These are phyloP conservation scores for Candida nanaspora DNA, from an alignment of 805 yeast species.

Conservation along the genomic window DNA sequence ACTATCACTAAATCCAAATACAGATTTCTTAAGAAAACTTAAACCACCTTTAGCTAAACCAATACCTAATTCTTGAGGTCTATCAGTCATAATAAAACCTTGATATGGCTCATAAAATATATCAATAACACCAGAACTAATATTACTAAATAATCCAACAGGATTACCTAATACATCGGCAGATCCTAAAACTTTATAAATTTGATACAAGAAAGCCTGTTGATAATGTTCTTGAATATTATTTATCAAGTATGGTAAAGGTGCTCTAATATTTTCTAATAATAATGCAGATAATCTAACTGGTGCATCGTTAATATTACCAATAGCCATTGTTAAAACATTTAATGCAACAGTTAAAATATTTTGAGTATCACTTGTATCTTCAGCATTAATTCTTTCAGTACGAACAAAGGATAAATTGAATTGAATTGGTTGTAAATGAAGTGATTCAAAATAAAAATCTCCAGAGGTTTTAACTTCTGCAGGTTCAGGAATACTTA, in stretches of 20 bases:
- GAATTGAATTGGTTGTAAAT: slow-evolving; percentile 84
- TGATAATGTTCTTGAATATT: slow-evolving; percentile 80
- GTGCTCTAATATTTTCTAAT: slow-evolving; percentile 84
- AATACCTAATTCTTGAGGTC: slow-evolving; percentile 94
- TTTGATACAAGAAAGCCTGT: slow-evolving; percentile 85
- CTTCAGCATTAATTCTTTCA: slow-evolving; percentile 63
- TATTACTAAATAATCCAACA: slow-evolving; percentile 88
- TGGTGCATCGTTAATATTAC: slow-evolving; percentile 96
- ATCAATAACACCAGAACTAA: slow-evolving; percentile 93
- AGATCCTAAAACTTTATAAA: slow-evolving; percentile 89
- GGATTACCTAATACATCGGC: slow-evolving; percentile 97
- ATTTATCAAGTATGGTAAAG: slow-evolving; percentile 63
- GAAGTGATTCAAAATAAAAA: slow-evolving; percentile 86
- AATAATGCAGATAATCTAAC: slow-evolving; percentile 80
- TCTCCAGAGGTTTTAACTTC: slow-evolving; percentile 49
- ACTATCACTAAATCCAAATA: slow-evolving; percentile 91
- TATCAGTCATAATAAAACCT: slow-evolving; percentile 87
- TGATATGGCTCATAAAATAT: slow-evolving; percentile 96
- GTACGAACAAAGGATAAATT: slow-evolving; percentile 89
- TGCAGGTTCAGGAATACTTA: slow-evolving; percentile 68
- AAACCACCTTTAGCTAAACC: slow-evolving; percentile 94
- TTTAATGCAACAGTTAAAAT: slow-evolving; percentile 73
- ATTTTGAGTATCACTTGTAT: slow-evolving; percentile 48
- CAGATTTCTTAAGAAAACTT: slow-evolving; percentile 89
- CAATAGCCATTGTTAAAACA: slow-evolving; percentile 91